These are phyloP conservation scores for Naganishia sp. DNA, from an alignment of 1,284 basidiomycete genomes.

Conservation along the genomic window DNA sequence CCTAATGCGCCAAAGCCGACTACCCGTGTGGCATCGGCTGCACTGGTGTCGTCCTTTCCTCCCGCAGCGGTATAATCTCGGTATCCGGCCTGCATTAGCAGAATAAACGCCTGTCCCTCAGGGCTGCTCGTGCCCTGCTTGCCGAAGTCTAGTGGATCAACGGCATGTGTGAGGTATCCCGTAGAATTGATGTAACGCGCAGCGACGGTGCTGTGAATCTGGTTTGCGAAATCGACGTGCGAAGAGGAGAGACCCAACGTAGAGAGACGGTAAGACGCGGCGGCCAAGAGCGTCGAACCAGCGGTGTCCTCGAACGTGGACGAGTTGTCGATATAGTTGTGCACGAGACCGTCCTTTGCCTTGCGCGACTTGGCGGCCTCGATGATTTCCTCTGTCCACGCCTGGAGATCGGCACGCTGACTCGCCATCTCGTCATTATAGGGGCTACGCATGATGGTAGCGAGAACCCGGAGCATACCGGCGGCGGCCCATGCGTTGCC, in stretches of 20 bases:
- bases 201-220: slow-evolving; percentile 44
- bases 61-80: slow-evolving; percentile 66
- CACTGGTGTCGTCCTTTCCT: slow-evolving; percentile 55
- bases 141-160: slow-evolving; percentile 64
- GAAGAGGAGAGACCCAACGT: slow-evolving; percentile 48
- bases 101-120: slow-evolving; percentile 69
- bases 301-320: slow-evolving; percentile 72
- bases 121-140: slow-evolving; percentile 60
- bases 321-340: slow-evolving; percentile 70
- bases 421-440: slow-evolving; percentile 45
- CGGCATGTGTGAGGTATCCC: slow-evolving; percentile 69
- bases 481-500: slow-evolving; percentile 60
- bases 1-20: slow-evolving; percentile 10
- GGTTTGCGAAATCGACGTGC: slow-evolving; percentile 43
- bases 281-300: slow-evolving; percentile 72
- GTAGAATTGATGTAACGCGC: slow-evolving; percentile 51
- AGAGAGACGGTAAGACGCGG: slow-evolving; percentile 66
- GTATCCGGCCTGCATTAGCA: slow-evolving; percentile 70
- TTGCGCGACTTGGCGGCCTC: slow-evolving; percentile 44
- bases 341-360: slow-evolving; percentile 63
- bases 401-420: slow-evolving; percentile 53
- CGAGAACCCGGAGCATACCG: slow-evolving; percentile 57
- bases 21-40: background rate
- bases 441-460: slow-evolving; percentile 54
- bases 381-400: slow-evolving; percentile 57